Evolutionary conservation across 2,329 filamentous ascomycete genomes (phyloP), one percentile per base, ranked within the genome.

Genomic region (Colletotrichum spinosum): DNA sequence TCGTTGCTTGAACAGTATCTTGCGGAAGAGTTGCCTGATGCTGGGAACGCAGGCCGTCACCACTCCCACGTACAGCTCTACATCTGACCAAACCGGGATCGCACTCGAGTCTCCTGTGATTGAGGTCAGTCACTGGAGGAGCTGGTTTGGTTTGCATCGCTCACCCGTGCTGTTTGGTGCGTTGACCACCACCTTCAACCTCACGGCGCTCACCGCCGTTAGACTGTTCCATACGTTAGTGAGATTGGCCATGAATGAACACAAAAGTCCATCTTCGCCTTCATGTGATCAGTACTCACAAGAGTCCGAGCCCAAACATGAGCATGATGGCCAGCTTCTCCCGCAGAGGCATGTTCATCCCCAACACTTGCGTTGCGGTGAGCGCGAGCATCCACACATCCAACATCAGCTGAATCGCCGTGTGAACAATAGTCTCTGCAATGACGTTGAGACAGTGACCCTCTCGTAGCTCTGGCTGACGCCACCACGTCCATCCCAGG

Each of bases 331-430:
- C 71, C 5, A 76, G 34, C 65, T 78, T 80, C 71, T 78, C 78
- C 66, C 73, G 74, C 56, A 68, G 72, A n/a, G 71, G 71, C 52
- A 80, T 64, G 7, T 72, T 68, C 33, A 80, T 67, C 0, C 69
- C 56, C 8, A 72, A 57, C 2, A 81, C 49, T 13, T 76, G 73
- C 6, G 74, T 72, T 5, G 83, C 73, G 0, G 82, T 81, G 6
- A 84, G 67, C 1, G 72, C 73, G 37, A 84, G 74, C 51, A 82
- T 79, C 51, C 77, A 69, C 4, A 82, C 7, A 66, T 85, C 82
- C 35, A 81, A 76, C 1, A 75, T 65, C 39, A 84, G 83, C 55
- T 81, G 82, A 54, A 83, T 73, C 1, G 70, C 75, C 1, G 81
- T 77, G 51, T 75, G 75, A n/a, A 77, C 69, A 72, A 80, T 83